Percentiles rank a stretch among this genome's conserved stretches.
Conservation (phyloP, 345 rosid species). For the Hibiscus tridactylites region DNA sequence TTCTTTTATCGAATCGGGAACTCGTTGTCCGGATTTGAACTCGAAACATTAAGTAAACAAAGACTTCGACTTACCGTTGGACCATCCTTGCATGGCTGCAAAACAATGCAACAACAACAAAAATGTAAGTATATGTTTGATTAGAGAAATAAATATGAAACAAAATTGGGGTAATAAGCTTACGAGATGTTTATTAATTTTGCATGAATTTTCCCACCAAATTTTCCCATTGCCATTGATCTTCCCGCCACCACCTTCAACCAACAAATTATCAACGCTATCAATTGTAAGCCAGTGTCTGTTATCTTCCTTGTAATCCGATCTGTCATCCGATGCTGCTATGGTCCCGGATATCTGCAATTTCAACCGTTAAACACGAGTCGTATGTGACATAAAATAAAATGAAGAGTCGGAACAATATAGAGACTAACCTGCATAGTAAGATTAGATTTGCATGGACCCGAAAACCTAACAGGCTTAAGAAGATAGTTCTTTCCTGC, state of each 20-base stretch:
- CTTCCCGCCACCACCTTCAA: constrained; percentile 51
- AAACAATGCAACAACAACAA: background rate
- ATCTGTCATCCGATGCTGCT: constrained; percentile 44
- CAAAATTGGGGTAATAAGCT: background rate
- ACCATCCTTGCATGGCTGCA: constrained; percentile 72
- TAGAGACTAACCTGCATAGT: constrained; percentile 34
- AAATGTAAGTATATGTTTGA: background rate
- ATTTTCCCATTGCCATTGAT: constrained; percentile 71
- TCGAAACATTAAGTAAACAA: background rate
- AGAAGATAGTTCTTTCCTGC: constrained; percentile 36
- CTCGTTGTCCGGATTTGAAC: background rate
- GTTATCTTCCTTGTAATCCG: constrained; percentile 40
- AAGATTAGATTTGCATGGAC: constrained; percentile 57
- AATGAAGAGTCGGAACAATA: too few relatives aligned
- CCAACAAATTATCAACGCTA: constrained; percentile 29
- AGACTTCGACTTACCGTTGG: constrained; percentile 59
- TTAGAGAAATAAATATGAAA: background rate
- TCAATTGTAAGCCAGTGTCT: constrained; percentile 59
- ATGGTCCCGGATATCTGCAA: constrained; percentile 53
- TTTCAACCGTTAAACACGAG: background rate
- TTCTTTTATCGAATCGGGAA: background rate
- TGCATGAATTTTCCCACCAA: constrained; percentile 94
- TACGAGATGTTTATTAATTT: constrained; percentile 56
- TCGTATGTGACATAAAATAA: background rate
- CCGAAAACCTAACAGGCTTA: constrained; percentile 42